Percentiles rank a stretch among this genome's conserved stretches.
These are phyloP conservation scores for Solanum hybrid DNA, from an alignment of 305 asterid genomes.

Conservation along the genomic window DNA sequence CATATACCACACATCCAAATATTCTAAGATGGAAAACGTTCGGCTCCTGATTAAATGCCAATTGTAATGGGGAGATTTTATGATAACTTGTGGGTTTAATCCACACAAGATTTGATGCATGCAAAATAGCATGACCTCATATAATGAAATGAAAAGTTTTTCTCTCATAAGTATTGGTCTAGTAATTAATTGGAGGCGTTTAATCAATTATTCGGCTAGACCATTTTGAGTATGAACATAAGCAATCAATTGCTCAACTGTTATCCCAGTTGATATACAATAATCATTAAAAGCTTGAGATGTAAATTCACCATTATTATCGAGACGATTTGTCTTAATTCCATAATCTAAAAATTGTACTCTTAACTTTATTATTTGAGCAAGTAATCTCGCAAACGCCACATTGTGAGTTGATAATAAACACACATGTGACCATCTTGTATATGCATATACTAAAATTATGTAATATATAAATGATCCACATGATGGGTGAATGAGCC, in stretches of 20 bases:
- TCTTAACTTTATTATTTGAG: not conserved
- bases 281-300: not conserved
- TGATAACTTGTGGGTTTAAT: not conserved
- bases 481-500: not conserved
- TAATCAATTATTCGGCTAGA: not conserved
- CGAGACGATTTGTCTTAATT: not conserved
- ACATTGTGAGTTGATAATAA: not conserved
- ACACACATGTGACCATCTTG: not conserved
- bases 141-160: not conserved
- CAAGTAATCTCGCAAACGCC: not conserved
- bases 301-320: not conserved
- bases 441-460: not conserved
- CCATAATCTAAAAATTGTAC: not conserved
- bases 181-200: too few relatives aligned
- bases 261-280: not conserved
- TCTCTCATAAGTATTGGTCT: not conserved
- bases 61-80: not conserved
- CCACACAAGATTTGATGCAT: not conserved
- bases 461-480: too few relatives aligned
- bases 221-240: not conserved
- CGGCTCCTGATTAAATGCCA: not conserved
- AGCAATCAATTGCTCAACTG: not conserved
- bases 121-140: not conserved
- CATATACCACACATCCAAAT: not conserved
- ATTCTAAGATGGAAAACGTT: too few relatives aligned